A percentile compares a stretch with the other conserved stretches of the same genome.
Evolutionary conservation across 2,329 filamentous ascomycete genomes (phyloP).

Genomic region (Talaromyces sp.): DNA sequence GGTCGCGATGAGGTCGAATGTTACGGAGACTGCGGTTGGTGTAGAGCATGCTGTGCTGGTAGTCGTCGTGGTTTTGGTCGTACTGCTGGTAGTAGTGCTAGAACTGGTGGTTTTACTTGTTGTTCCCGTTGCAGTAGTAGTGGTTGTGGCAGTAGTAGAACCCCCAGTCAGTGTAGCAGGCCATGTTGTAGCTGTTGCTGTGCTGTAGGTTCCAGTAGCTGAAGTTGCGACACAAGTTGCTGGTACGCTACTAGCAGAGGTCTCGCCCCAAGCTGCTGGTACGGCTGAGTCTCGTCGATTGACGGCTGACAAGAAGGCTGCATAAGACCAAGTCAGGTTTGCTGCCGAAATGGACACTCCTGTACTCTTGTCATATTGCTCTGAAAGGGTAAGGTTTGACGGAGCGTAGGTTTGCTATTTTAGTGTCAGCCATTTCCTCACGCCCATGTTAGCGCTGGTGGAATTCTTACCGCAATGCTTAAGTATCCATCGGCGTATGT

Average conservation of each 20-base stretch:
- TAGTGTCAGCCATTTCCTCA: background rate
- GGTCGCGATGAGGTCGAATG: too few species aligned
- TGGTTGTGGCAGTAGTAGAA: constrained; percentile 13
- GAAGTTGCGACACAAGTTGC: constrained; percentile 30
- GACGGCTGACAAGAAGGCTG: constrained; percentile 39
- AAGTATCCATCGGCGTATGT: constrained; percentile 61
- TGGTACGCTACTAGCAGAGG: constrained; percentile 31
- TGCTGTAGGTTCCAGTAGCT: constrained; percentile 33
- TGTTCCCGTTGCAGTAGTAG: background rate
- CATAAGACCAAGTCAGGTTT: constrained; percentile 47
- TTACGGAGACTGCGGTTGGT: too few species aligned
- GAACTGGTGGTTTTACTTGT: background rate
- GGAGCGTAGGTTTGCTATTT: constrained; percentile 27
- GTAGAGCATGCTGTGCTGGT: too few species aligned
- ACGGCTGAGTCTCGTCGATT: constrained; percentile 32
- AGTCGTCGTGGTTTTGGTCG: too few species aligned
- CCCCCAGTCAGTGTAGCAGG: constrained; percentile 25
- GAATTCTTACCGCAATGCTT: constrained; percentile 35
- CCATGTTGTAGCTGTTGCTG: constrained; percentile 33
- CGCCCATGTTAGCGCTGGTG: background rate
- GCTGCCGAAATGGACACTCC: constrained; percentile 37
- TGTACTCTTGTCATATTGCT: constrained; percentile 39
- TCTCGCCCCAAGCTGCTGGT: constrained; percentile 35
- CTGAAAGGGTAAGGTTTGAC: constrained; percentile 35
- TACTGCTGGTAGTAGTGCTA: background rate